Evolutionary conservation across 1,284 basidiomycete species (phyloP), one percentile per base, ranked within the genome.

Genomic region (Heterobasidion irregulare): DNA sequence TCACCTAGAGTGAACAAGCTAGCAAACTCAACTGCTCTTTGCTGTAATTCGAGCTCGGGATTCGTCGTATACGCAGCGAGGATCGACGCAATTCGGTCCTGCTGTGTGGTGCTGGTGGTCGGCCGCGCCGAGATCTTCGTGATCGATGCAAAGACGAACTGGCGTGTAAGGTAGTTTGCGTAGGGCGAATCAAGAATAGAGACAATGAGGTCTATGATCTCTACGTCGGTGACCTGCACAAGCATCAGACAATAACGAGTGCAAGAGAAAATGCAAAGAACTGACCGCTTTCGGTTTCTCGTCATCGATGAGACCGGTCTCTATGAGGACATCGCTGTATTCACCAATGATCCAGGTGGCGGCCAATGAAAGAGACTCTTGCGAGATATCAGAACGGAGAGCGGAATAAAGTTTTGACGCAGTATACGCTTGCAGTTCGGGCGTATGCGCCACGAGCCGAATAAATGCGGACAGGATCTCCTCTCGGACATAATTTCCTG

Each of bases 401-500:
- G 96, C 90, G 1, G 85, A 78, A 69, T 93, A 99, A 19, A 99
- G 76, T 64, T 93, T 93, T 59, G 95, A 96, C 8, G 94, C 85
- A 0, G 95, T 97, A 71, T 99, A 99, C 12, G 87, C 88, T 71
- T 99, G 97, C 45, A 99, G 75, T 68, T 99, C 97, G 1, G 97
- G 94, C 0, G 97, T 99, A 71, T 99, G 94, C 51, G 92, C 93
- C 0, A 98, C 94, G 18, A 99, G 82, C 18, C 97, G 89, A 60
- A 99, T 92, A 71, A 99, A 99, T 0, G 92, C 86, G 0, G 94
- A 92, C 13, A 99, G 72, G 47, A 98, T 94, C 70, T 99, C 97
- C 70, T 99, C 97, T 58, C 94, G 82, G 33, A 99, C 95, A 64
- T 94, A 98, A 74, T 99, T 99, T 50, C 97, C 97, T n/a, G 96